phyloP scores from a whole-genome alignment of 805 yeast species.

The Jamesozyma hellenica region DNA sequence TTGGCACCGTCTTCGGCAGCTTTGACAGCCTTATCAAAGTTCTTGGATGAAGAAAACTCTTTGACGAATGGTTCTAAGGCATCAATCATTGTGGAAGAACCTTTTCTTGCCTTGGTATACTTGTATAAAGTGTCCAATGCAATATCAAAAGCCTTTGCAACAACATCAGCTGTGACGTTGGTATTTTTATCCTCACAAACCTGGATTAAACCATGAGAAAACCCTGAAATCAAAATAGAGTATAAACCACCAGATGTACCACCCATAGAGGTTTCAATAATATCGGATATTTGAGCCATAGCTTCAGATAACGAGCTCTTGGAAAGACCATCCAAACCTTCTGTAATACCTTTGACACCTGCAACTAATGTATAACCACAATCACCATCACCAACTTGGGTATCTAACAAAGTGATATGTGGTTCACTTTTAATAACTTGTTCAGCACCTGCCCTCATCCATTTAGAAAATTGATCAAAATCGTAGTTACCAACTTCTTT shows the following conservation, averaged over 20 bases:
- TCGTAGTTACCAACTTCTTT: slow-evolving; percentile 31
- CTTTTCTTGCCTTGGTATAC: slow-evolving; percentile 81
- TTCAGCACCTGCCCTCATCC: slow-evolving; percentile 43
- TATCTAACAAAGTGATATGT: slow-evolving; percentile 72
- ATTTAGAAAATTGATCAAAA: slow-evolving; percentile 23
- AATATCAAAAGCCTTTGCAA: slow-evolving; percentile 40
- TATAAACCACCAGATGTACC: slow-evolving; percentile 94
- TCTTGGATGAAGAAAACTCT: slow-evolving; percentile 40
- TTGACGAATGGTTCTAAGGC: slow-evolving; percentile 81
- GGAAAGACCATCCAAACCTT: slow-evolving; percentile 38
- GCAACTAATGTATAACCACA: slow-evolving; percentile 85
- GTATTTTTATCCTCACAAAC: slow-evolving; percentile 17
- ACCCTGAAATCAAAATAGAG: slow-evolving; percentile 72
- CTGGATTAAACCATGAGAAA: slow-evolving; percentile 43
- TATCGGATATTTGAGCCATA: slow-evolving; percentile 63
- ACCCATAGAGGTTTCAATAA: slow-evolving; percentile 89
- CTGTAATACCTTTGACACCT: slow-evolving; percentile 67
- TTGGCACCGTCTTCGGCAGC: slow-evolving; percentile 74
- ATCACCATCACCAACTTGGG: slow-evolving; percentile 93
- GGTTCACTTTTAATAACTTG: slow-evolving; percentile 60
- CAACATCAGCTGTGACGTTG: slow-evolving; percentile 24
- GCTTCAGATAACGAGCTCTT: slow-evolving; percentile 40
- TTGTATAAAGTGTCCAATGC: slow-evolving; percentile 70
- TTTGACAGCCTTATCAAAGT: slow-evolving; percentile 48
- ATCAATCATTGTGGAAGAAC: slow-evolving; percentile 84